These are phyloP conservation scores for Komagataella mondaviorum DNA, from an alignment of 805 yeast species.

Conservation along the genomic window DNA sequence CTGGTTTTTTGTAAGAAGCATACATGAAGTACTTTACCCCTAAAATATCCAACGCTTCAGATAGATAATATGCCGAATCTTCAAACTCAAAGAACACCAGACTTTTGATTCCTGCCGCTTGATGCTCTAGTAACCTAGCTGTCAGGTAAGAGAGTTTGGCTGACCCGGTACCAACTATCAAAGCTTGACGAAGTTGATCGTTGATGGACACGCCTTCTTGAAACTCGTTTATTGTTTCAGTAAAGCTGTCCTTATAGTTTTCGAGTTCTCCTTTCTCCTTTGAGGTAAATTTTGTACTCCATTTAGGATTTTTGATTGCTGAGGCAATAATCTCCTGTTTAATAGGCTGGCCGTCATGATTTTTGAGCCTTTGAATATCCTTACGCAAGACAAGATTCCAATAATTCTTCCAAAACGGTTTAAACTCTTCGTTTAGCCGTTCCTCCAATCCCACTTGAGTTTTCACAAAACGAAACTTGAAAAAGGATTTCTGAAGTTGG, in stretches of 20 bases:
- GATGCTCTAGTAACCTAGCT: constrained; percentile 39
- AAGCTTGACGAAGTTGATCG: constrained; percentile 12
- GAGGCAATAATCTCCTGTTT: constrained; percentile 17
- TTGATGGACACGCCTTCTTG: not conserved
- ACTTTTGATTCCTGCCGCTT: constrained; percentile 31
- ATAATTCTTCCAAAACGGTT: constrained; percentile 37
- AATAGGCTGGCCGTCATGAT: constrained; percentile 19
- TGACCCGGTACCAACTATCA: constrained; percentile 48
- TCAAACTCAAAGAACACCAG: constrained; percentile 60
- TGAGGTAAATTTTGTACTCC: constrained; percentile 8
- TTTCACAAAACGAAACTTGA: constrained; percentile 32
- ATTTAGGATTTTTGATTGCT: constrained; percentile 13
- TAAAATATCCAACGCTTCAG: constrained; percentile 48
- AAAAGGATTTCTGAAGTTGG: constrained; percentile 36
- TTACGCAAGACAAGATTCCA: constrained; percentile 30
- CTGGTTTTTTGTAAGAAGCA: constrained; percentile 41
- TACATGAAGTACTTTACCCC: constrained; percentile 52
- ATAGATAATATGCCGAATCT: constrained; percentile 54
- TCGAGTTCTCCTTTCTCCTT: constrained; percentile 1
- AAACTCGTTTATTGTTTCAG: constrained; percentile 9
- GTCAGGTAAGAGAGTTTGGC: constrained; percentile 49
- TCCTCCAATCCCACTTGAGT: constrained; percentile 15
- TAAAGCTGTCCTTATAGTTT: constrained; percentile 10
- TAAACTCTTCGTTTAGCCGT: constrained; percentile 21
- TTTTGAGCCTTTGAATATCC: constrained; percentile 22